Percentiles rank a stretch among this genome's conserved stretches.
These are phyloP conservation scores for Neocucurbitaria cava DNA, from an alignment of 2,329 filamentous ascomycete species.

Conservation along the genomic window DNA sequence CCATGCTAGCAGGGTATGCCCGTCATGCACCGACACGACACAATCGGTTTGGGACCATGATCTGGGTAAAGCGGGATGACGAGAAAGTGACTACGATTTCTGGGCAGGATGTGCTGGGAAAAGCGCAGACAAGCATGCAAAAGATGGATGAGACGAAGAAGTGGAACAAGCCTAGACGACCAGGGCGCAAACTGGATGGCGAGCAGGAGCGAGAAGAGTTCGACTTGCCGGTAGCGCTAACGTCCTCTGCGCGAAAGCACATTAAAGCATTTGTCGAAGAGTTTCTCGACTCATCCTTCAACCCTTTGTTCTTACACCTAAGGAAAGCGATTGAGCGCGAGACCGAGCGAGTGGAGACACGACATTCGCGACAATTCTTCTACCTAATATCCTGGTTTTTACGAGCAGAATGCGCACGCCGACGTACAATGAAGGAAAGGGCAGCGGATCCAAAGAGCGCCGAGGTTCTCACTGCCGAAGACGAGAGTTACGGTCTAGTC, in stretches of 20 bases:
- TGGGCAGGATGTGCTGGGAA: conserved; percentile 82
- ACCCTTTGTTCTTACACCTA: conserved; percentile 81
- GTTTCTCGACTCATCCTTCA: conserved; percentile 94
- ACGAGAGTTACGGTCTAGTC: conserved; percentile 82
- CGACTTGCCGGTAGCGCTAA: conserved; percentile 74
- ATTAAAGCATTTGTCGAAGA: conserved; percentile 86
- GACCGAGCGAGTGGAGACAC: conserved; percentile 77
- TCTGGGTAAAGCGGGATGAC: conserved; percentile 90
- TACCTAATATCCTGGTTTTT: conserved; percentile 94
- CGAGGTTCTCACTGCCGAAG: conserved; percentile 55
- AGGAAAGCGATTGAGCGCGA: conserved; percentile 91
- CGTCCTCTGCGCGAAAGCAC: conserved; percentile 74
- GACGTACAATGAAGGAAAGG: conserved; percentile 62
- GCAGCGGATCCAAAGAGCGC: conserved; percentile 55
- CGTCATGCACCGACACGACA: conserved; percentile 84
- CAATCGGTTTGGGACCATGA: conserved; percentile 95
- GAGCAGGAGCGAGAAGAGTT: conserved; percentile 66
- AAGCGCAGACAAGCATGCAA: conserved; percentile 74
- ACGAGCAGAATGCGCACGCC: conserved; percentile 78
- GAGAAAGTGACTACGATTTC: conserved; percentile 85
- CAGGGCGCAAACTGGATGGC: conserved; percentile 49
- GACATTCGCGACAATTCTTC: conserved; percentile 86
- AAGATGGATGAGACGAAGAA: conserved; percentile 93
- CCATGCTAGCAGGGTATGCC: conserved; percentile 79
- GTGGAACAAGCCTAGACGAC: conserved; percentile 79